Conservation (phyloP, 2,329 filamentous ascomycete species). For the Sarocladiaceae sp. region DNA sequence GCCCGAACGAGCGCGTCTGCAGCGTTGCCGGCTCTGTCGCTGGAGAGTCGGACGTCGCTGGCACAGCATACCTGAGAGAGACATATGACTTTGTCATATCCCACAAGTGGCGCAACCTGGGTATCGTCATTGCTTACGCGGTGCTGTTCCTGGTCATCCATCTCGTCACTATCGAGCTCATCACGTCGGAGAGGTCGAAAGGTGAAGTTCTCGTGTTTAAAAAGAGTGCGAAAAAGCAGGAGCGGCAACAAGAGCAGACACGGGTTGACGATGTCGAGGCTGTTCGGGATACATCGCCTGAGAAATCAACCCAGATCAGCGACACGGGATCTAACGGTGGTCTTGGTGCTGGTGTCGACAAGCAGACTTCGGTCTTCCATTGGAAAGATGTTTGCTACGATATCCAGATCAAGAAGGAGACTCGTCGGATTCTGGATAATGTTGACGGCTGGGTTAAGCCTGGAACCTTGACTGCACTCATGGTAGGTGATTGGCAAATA, state of each 20-base stretch:
- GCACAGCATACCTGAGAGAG: neutral
- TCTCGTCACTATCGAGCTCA: slow-evolving; percentile 59
- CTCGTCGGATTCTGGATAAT: slow-evolving; percentile 67
- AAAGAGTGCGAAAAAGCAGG: neutral
- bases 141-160: slow-evolving; percentile 56
- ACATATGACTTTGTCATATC: slow-evolving; percentile 5
- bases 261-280: neutral
- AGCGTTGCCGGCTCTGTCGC: slow-evolving; percentile 10
- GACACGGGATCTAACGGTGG: neutral
- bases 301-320: neutral
- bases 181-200: slow-evolving; percentile 63
- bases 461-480: slow-evolving; percentile 76
- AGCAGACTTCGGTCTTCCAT: slow-evolving; percentile 60
- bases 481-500: slow-evolving; percentile 39
- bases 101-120: slow-evolving; percentile 53
- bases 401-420: slow-evolving; percentile 66
- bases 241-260: neutral
- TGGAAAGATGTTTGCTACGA: slow-evolving; percentile 73
- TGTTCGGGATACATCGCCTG: neutral
- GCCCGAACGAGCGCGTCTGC: slow-evolving; percentile 30
- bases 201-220: slow-evolving; percentile 65
- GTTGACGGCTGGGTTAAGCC: slow-evolving; percentile 89
- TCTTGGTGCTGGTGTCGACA: slow-evolving; percentile 17
- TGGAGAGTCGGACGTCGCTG: neutral
- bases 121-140: slow-evolving; percentile 59